These are phyloP conservation scores for Penicillium occitanis DNA, from an alignment of 2,329 filamentous ascomycete genomes.

Conservation along the genomic window DNA sequence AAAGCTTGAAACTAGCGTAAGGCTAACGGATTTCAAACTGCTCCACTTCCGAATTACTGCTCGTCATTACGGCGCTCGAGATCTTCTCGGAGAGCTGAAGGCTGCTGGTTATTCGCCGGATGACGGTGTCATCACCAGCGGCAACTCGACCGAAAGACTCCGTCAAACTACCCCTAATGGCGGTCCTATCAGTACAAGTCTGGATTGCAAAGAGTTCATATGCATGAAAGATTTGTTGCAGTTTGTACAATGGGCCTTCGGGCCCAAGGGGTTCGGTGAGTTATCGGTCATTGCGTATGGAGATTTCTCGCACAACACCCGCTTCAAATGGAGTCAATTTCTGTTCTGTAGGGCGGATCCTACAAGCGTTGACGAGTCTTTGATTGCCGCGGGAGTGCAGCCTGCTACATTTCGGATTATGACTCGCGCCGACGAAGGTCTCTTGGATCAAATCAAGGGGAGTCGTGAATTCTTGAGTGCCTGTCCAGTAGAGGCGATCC, in stretches of 20 bases:
- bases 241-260: slow-evolving; percentile 17
- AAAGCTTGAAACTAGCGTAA: neutral
- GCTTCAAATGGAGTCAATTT: neutral
- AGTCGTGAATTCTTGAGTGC: neutral
- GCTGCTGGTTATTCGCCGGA: neutral
- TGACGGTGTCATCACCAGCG: neutral
- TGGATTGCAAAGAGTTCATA: neutral
- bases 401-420: neutral
- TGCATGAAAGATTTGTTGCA: slow-evolving; percentile 8
- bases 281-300: slow-evolving; percentile 14
- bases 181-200: neutral
- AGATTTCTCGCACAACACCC: slow-evolving; percentile 1
- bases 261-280: neutral
- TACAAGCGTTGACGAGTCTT: neutral
- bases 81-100: neutral
- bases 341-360: neutral
- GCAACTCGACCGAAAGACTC: neutral
- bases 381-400: neutral
- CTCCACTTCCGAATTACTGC: neutral
- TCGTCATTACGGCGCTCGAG: neutral
- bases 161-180: too few species aligned
- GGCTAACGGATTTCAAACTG: neutral
- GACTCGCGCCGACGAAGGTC: neutral
- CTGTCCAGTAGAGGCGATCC: neutral
- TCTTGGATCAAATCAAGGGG: neutral